Conservation (phyloP, 768 basidiomycete genomes). For the Lactarius pseudohatsudake region DNA sequence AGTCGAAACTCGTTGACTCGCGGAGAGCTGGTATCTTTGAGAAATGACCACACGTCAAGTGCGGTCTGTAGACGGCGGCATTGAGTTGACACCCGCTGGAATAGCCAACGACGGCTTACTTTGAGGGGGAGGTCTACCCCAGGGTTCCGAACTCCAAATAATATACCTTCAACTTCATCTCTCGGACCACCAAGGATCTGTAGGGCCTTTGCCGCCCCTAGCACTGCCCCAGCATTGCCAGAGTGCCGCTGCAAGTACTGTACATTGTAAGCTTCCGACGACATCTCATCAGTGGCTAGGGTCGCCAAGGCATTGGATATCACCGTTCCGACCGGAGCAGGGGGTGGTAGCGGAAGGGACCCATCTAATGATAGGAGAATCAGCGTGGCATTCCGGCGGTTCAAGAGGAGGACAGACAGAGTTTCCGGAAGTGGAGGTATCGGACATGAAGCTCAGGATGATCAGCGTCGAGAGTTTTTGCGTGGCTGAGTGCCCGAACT, state of each 20-base stretch:
- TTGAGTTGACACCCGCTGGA: neutral
- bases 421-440: conserved; percentile 59
- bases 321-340: conserved; percentile 49
- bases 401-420: conserved; percentile 41
- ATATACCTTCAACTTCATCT: conserved; percentile 59
- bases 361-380: conserved; percentile 40
- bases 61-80: conserved; percentile 47
- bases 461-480: conserved; percentile 50
- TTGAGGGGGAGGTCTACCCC: conserved; percentile 47
- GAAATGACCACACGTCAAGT: conserved; percentile 46
- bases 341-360: conserved; percentile 42
- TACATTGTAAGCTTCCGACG: conserved; percentile 67
- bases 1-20: conserved; percentile 61
- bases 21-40: conserved; percentile 50
- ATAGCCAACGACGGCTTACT: conserved; percentile 38
- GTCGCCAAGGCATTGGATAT: conserved; percentile 48
- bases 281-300: conserved; percentile 56
- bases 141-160: conserved; percentile 50
- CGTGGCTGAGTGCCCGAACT: conserved; percentile 59
- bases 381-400: conserved; percentile 7
- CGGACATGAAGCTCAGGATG: conserved; percentile 73
- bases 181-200: conserved; percentile 46
- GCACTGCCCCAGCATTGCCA: conserved; percentile 48
- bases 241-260: conserved; percentile 71
- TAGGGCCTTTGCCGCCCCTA: conserved; percentile 64